Percentiles rank a stretch among this genome's conserved stretches.
phyloP scores from a whole-genome alignment of 1,139 yeast genomes.

The Arxiozyma heterogenica region DNA sequence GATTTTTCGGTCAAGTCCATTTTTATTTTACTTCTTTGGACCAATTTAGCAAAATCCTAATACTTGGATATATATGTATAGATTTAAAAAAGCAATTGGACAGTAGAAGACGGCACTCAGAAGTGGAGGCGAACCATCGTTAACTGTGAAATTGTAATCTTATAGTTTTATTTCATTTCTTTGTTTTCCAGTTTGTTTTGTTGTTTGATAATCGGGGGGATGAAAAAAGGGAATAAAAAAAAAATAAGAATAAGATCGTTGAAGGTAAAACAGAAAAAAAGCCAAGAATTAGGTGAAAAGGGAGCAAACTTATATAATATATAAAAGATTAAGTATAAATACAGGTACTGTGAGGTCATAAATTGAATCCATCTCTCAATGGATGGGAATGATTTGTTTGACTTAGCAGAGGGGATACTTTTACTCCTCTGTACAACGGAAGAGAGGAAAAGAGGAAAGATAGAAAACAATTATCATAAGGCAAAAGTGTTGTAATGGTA shows the following conservation, averaged over 20 bases:
- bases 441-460: neutral
- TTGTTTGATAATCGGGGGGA: neutral
- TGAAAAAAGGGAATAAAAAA: neutral
- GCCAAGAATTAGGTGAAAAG: neutral
- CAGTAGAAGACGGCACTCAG: neutral
- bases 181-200: neutral
- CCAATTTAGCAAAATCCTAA: neutral
- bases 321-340: no score
- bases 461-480: no score
- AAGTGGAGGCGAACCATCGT: neutral
- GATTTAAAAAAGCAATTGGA: no score
- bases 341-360: no score
- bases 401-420: no score
- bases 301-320: no score
- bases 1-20: constrained; percentile 4
- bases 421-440: no score
- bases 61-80: neutral
- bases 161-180: neutral
- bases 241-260: neutral
- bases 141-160: neutral
- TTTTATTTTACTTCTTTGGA: neutral
- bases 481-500: neutral
- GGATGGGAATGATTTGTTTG: no score
- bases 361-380: no score
- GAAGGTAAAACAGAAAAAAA: no score